Conservation (phyloP, 1,284 basidiomycete genomes). For the Phellopilus nigrolimitatus region DNA sequence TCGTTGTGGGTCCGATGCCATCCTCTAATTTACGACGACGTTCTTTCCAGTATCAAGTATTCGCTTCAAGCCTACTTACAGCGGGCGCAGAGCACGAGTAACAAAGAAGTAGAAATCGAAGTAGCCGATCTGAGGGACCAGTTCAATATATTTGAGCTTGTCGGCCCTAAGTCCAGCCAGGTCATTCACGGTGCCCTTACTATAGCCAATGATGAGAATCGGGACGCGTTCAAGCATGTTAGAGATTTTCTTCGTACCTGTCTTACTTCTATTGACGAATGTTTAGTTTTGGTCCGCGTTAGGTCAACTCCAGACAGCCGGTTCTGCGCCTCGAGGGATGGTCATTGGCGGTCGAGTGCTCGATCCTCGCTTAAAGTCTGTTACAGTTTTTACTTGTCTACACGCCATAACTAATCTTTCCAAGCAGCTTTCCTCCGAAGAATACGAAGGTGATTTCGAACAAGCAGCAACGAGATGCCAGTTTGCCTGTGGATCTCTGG, state of each 20-base stretch:
- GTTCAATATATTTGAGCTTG: conserved; percentile 80
- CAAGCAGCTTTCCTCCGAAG: conserved; percentile 72
- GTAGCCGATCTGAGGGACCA: conserved; percentile 65
- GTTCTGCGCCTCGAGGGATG: conserved; percentile 66
- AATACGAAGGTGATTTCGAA: conserved; percentile 47
- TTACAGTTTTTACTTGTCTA: conserved; percentile 1
- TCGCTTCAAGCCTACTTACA: conserved; percentile 50
- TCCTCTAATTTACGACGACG: conserved; percentile 61
- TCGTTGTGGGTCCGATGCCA: conserved; percentile 75
- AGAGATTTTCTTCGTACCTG: neutral
- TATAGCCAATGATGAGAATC: conserved; percentile 46
- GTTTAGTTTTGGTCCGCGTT: conserved; percentile 70
- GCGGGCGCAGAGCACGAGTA: conserved; percentile 30
- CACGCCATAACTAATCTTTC: neutral
- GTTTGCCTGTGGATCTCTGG: conserved; percentile 35
- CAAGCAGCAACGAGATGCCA: conserved; percentile 22
- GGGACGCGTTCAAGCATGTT: conserved; percentile 61
- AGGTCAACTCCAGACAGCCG: conserved; percentile 55
- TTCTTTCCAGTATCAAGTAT: conserved; percentile 45
- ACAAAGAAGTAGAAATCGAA: conserved; percentile 42
- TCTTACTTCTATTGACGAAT: neutral
- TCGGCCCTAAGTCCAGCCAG: conserved; percentile 78
- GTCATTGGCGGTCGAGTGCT: conserved; percentile 72
- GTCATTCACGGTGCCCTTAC: conserved; percentile 71
- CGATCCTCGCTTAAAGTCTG: conserved; percentile 75